Base-by-base conservation (phyloP, 2,329 filamentous ascomycete species). In the Mycosphaerella arachidis region DNA sequence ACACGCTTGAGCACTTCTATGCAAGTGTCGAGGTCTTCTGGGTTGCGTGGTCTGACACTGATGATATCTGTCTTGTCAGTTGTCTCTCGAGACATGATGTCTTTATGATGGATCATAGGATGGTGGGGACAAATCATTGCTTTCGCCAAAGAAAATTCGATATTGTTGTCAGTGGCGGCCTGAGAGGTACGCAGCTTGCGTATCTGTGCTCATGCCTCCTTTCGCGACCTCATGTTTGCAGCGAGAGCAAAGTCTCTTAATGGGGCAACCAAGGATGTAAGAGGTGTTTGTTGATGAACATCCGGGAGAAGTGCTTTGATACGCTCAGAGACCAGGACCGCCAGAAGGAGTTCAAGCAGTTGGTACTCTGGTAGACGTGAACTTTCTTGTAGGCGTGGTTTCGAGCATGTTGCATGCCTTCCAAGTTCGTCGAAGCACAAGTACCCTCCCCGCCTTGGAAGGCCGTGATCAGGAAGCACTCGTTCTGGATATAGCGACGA, bases 1-100 rank as follows among this genome's bases (percentile, higher is more conserved):
- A 72, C 68, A 13, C 45, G 45, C 29, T 55, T 33, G 33, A 72
- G 61, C 7, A 71, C 48, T 9, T 56, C 58, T 27, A 66, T 62
- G 54, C 67, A 69, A 8, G 45, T 55, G 4, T 60, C 52, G 13
- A 72, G 57, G 56, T 72, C 70, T 6, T 45, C 45, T 5, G 60
- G 51, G 24, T 53, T 40, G 24, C 68, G 63, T n/a, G 20, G 53
- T 37, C 67, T 57, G n/a, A 68, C 59, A 46, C 37, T 58, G 4
- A 53, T 50, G 29, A 10, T 27, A 18, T 30, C 13, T n/a, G 40
- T n/a, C 13, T 4, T n/a, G n/a, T 43, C n/a, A 18, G 40, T 43
- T 1, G 9, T 43, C 2, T 43, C 40, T n/a, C 1, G 40, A 43
- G 40, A 13, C 46, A 27, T 50, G 46, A 9, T 20, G 13, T 6